These are phyloP conservation scores for Henckelia pumila DNA, from an alignment of 257 asterid species.

Conservation along the genomic window DNA sequence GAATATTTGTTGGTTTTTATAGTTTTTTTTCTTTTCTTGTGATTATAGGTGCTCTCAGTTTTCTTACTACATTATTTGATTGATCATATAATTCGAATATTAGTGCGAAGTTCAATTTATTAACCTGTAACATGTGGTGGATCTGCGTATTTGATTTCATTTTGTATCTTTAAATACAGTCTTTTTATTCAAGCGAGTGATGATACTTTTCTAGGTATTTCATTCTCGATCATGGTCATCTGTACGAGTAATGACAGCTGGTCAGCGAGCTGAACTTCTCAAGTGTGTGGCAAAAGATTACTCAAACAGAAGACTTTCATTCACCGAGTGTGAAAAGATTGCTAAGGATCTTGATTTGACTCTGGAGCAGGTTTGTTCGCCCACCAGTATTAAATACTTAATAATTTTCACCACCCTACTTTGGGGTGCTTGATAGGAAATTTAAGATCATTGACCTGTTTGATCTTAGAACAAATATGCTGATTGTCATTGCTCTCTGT, in stretches of 20 bases:
- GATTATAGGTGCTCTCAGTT: background rate
- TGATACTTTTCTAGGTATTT: conserved; percentile 52
- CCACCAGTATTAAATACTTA: conserved; percentile 23
- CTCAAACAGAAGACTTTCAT: conserved; percentile 62
- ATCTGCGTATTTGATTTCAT: conserved; percentile 10
- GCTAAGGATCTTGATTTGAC: conserved; percentile 84
- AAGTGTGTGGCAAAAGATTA: conserved; percentile 53
- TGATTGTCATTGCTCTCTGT: conserved; percentile 13
- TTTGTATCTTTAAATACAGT: conserved; percentile 3
- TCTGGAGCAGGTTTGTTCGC: conserved; percentile 76
- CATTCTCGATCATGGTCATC: conserved; percentile 72
- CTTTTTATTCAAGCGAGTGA: conserved; percentile 25
- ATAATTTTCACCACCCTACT: conserved; percentile 1
- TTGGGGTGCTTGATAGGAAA: conserved; percentile 12
- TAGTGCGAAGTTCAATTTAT: background rate
- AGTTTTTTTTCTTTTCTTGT: background rate
- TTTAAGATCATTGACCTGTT: conserved; percentile 11
- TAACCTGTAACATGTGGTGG: conserved; percentile 10
- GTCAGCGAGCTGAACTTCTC: conserved; percentile 71
- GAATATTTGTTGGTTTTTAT: conserved; percentile 17
- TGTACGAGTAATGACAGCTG: conserved; percentile 66
- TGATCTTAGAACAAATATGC: conserved; percentile 6
- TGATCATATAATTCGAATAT: conserved; percentile 19
- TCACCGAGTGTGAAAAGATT: conserved; percentile 65
- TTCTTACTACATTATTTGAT: conserved; percentile 10